Base-by-base conservation (phyloP, 2,329 filamentous ascomycete species). In the Phyllosticta citriasiana region DNA sequence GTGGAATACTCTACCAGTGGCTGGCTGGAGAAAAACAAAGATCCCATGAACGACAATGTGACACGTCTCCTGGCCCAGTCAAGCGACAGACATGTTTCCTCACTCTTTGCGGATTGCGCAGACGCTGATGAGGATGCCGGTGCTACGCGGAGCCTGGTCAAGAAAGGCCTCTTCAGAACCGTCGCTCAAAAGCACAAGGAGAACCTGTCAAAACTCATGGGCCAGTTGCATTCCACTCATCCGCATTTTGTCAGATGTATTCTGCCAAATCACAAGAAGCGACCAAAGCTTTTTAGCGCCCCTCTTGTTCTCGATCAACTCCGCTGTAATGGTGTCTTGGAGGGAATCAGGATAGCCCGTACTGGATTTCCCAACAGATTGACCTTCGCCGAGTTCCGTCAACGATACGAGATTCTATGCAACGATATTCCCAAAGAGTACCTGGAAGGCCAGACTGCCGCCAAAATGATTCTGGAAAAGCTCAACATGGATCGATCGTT, bases 1-100 rank as follows among this genome's bases (percentile, higher is more conserved):
- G 94, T 99, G 2, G 95, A 99, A 73, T 99, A 99, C 73, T 91
- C 88, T 0, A 99, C 94, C 0, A 85, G 93, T 61, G 89, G 89
- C 62, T 99, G 94, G 94, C 78, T 99, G 35, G 93, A 97, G 74
- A 99, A 97, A 81, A 99, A 99, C 80, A 99, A 99, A 73, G 94
- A 99, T 69, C 95, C 94, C 1, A 76, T 99, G 54, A 97, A 97
- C 69, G 95, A 99, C 80, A 99, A 97, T 65, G 83, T 99, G 64
- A 99, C 95, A 0, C 85, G 91, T 24, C 81, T 99, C 7, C 82
- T 99, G 40, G 89, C 92, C 47, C 81, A 82, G 14, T 99, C 95
- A 0, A 85, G 82, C 2, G 87, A 97, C 71, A 85, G 83, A 64
- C 93, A 99, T 70, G 82, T 97, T 64, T 89, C 91, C 1, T 83